Conservation (phyloP, 78 protist species). For the Planoprotostelium fungivorum region DNA sequence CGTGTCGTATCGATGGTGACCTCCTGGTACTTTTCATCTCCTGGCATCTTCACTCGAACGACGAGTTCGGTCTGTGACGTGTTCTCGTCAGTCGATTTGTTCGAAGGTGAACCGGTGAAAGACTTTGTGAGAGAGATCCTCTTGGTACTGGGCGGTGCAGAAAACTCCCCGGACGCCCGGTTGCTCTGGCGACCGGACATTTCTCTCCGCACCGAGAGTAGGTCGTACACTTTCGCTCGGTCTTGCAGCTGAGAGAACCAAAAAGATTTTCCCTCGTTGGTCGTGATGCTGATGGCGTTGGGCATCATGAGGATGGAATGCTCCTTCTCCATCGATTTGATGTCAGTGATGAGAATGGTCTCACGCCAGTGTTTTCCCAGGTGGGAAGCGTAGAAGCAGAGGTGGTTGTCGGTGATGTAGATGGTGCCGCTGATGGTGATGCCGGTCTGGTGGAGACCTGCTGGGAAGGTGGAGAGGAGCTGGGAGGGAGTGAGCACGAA, state of each 20-base stretch:
- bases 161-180: too few relatives aligned
- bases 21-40: neutral
- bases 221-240: neutral
- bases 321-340: neutral
- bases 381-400: neutral
- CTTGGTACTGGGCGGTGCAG: too few relatives aligned
- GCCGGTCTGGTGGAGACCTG: neutral
- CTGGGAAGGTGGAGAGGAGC: neutral
- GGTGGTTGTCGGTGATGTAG: neutral
- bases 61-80: neutral
- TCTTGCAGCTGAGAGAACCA: neutral
- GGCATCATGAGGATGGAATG: neutral
- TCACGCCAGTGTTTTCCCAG: neutral
- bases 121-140: too few relatives aligned
- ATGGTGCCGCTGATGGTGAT: neutral
- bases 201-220: neutral
- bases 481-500: neutral
- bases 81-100: neutral
- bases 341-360: neutral
- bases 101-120: neutral
- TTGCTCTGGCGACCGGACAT: neutral
- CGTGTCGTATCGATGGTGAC: neutral
- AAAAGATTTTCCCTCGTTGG: neutral
- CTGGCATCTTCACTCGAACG: neutral
- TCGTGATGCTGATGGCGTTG: neutral